Evolutionary conservation across 2,329 filamentous ascomycete species (phyloP), one percentile per base, ranked within the genome.

Genomic region (Claviceps arundinis): DNA sequence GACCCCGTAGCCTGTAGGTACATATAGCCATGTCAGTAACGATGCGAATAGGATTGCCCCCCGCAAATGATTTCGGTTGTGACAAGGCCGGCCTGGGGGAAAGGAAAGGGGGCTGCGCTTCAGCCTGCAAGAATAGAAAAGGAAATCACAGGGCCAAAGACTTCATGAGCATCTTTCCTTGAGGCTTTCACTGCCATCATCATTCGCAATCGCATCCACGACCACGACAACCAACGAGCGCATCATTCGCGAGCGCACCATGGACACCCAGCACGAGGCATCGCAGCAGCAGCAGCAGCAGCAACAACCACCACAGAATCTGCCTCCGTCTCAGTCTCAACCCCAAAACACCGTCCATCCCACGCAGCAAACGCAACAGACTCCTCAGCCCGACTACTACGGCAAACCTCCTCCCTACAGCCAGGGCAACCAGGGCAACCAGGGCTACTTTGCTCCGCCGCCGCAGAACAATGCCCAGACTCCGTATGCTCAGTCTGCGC

Each of bases 371-470:
- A 24, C 30, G 30, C 30, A 30, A 11, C 30, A 30, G 30, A 30
- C 30, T 30, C 30, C 30, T 30, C 30, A 30, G 30, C 30, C 9
- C 9, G 30, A 34, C 9, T 34, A 11, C 11, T 34, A 34, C 8
- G 30, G 30, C 30, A 34, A 34, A 34, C 51, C 51, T 37, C 51
- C 51, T 5, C 16, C 19, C 40, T 53, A 53, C 34, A 37, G 40
- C 9, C 42, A 50, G 9, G 26, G 24, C n/a, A 50, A 55, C 19
- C 40, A 40, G 13, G 51, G 44, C 50, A 50, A 55, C 19, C 40
- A 40, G 13, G 51, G 44, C 50, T 45, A 50, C 22, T 24, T 40
- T 50, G 19, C 19, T 26, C 42, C 22, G 11, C 42, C 6, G 22
- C 3, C 19, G 2, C 22, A 26, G 22, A 44, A 30, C 14, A 5